Base-by-base conservation (phyloP, 1,139 yeast genomes). In the Kurtzmaniella quercitrusa region DNA sequence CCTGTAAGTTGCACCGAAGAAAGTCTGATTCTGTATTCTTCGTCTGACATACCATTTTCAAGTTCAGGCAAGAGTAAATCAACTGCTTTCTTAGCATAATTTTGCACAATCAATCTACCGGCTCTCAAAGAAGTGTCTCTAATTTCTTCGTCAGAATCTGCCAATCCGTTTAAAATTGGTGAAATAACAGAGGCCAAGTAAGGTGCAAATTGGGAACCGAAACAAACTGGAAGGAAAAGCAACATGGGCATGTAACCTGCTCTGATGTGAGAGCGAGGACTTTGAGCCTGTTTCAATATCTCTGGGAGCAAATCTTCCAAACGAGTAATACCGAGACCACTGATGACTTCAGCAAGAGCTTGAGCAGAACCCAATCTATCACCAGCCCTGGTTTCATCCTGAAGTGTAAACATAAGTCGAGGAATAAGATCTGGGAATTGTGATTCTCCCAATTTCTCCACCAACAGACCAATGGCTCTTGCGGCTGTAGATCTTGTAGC, bases 1-100 rank as follows among this genome's bases (percentile, higher is more conserved):
- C 98, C 98, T n/a, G 96, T 84, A 54, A 94, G 86, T 65, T 91
- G 97, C 42, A 93, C 95, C 32, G 97, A 89, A 2, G 96, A 86
- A 48, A 91, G 74, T 64, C 99, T 82, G 58, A 94, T 93, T 60
- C 98, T 82, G 66, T 88, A 80, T 56, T 82, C 86, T 49, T 75
- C 68, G 61, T 89, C 96, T 41, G 91, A 80, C 60, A 94, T 72
- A 38, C 98, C 99, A 46, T 74, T 74, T 63, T 93, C 98, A 50
- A 94, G 76, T 64, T 93, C 98, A 28, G 99, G 99, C 45, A 94
- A 74, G 54, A 94, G 74, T 55, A 94, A 73, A 59, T 93, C 98
- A 49, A 94, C 91, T 9, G 98, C 97, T 65, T 86, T 86, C 45
- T 83, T 80, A 14, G 98, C 96, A 60, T 89, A 94, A 63, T 88